Base-by-base conservation (phyloP, 306 rosid genomes). In the Hippophae rhamnoides region DNA sequence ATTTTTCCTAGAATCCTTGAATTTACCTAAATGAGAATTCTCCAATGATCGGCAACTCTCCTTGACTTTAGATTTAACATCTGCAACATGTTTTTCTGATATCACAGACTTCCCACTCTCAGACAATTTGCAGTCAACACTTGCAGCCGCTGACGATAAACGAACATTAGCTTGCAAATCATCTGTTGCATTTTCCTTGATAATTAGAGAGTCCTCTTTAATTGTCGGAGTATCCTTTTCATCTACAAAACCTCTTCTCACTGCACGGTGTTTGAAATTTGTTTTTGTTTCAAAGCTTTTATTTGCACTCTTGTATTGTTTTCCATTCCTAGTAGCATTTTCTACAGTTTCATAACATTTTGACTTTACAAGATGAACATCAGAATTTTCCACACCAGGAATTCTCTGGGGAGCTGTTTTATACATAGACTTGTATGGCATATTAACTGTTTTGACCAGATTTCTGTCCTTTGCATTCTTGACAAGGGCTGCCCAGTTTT, bases 401-500 rank as follows among this genome's bases (percentile, higher is more conserved):
- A 66, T 74, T 71, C 56, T 55, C 54, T 54, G 65, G 9, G 31
- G 43, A 61, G 74, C 64, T 61, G 80, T 75, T 81, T 68, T 69
- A 66, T 78, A 85, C 68, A 76, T 78, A 43, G 75, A 73, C 60
- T 76, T 69, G 55, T 90, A 90, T 5, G 98, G 98, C 78, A 26
- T 73, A 72, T 74, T 78, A 53, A 80, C 79, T 14, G 77, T 60
- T 52, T 71, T 43, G 63, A 85, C 66, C 77, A 78, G 69, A 70
- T 79, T 83, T 76, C 98, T 90, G 76, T 74, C 72, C 70, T 73
- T 75, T 46, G 96, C 98, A 78, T 90, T 86, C 80, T 85, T 79
- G 56, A 90, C 48, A 56, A 90, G 96, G 60, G 98, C 84, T 60
- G 74, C 87, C 98, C 98, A 90, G 74, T 81, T 86, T 66, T 47